Evolutionary conservation across 306 rosid species (phyloP), one percentile per base, ranked within the genome.

Genomic region (Fagus sylvatica): DNA sequence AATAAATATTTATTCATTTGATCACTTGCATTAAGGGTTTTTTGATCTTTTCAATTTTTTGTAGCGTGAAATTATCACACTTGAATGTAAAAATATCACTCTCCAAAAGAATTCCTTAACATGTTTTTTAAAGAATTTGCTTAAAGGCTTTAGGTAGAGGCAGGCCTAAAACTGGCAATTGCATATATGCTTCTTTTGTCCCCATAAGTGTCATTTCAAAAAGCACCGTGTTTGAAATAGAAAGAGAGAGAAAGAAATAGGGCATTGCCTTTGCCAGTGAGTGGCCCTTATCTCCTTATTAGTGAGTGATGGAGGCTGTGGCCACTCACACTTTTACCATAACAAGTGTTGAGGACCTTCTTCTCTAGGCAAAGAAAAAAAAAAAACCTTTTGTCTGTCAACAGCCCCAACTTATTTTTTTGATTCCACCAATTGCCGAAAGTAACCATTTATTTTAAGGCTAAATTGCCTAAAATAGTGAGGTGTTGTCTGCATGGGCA

Each of bases 161-260:
- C 37, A 41, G 62, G 73, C 3, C 87, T 80, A 78, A 79, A 87
- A 77, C 62, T 85, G 86, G 89, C 79, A 84, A 83, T 72, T 75
- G 85, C 80, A 88, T 79, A 72, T 76, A 82, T 81, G 80, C 85
- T 39, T 48, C 64, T 43, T 79, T 68, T 22, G 28, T 22, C 62
- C 76, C 77, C 75, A 32, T 46, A 85, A 72, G 73, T 80, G 88
- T 85, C 93, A 74, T 67, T 37, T 88, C 90, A 57, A 22, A 60
- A 72, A 66, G 71, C 84, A 61, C 72, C 75, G 81, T 15, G 59
- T 73, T 46, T 46, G 51, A 46, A 15, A 46, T 8, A 10, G 51
- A 46, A 13, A 46, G 3, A 10, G 51, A 41, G 9, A 41, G 0
- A 42, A 9, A 46, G 51, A 43, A 12, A 43, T 11, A 43, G 9